Conservation (phyloP, 1,139 yeast genomes). For the Saccharomyces hybrid region DNA sequence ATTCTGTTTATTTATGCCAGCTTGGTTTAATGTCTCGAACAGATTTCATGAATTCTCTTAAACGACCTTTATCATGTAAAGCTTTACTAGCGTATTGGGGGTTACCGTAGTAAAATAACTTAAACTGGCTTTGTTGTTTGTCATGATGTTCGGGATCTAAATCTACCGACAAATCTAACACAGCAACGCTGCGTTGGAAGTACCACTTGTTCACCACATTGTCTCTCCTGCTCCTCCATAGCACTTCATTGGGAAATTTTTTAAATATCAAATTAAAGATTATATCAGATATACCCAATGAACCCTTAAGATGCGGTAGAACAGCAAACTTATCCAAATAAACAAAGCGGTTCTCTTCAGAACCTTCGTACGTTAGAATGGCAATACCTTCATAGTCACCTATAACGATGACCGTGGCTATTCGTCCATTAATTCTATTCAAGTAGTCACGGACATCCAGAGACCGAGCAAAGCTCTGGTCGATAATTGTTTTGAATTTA, state of each 20-base stretch:
- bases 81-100: slow-evolving; percentile 14
- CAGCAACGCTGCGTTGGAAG: slow-evolving; percentile 79
- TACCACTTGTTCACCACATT: slow-evolving; percentile 98
- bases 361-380: slow-evolving; percentile 70
- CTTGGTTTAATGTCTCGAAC: slow-evolving; percentile 32
- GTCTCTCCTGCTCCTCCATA: slow-evolving; percentile 80
- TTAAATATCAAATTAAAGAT: slow-evolving; percentile 72
- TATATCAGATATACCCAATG: slow-evolving; percentile 88
- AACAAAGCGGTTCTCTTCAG: slow-evolving; percentile 35
- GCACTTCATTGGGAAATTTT: slow-evolving; percentile 61
- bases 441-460: slow-evolving; percentile 62
- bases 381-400: slow-evolving; percentile 97
- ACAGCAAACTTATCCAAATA: slow-evolving; percentile 93
- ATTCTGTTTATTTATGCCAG: slow-evolving; percentile 19
- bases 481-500: slow-evolving; percentile 53
- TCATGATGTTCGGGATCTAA: slow-evolving; percentile 23
- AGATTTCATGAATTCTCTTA: slow-evolving; percentile 24
- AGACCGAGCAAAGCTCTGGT: slow-evolving; percentile 69
- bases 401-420: slow-evolving; percentile 74
- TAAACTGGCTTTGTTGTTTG: slow-evolving; percentile 25
- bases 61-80: slow-evolving; percentile 14
- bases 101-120: slow-evolving; percentile 30
- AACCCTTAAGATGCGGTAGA: slow-evolving; percentile 71
- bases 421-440: slow-evolving; percentile 49
- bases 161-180: slow-evolving; percentile 38